phyloP scores from a whole-genome alignment of 1,284 basidiomycete genomes.

The Tremellales sp. region DNA sequence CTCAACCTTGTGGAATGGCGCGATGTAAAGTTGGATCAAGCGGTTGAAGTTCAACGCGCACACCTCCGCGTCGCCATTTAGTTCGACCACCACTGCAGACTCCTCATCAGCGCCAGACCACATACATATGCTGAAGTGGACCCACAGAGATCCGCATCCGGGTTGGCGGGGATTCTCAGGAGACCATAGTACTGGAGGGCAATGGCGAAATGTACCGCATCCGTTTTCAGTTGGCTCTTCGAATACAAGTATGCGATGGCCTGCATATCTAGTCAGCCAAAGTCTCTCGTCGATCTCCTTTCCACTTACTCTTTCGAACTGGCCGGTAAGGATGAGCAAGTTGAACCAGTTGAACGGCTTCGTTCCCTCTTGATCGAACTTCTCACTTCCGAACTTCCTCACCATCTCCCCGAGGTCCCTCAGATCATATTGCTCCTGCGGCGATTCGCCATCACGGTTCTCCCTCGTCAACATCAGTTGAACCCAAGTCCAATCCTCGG shows the following conservation, averaged over 20 bases:
- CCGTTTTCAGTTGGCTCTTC: constrained; percentile 79
- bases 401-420: constrained; percentile 75
- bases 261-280: constrained; percentile 47
- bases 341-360: constrained; percentile 73
- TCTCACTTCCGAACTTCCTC: constrained; percentile 80
- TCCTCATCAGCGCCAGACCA: constrained; percentile 8
- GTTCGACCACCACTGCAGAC: constrained; percentile 60
- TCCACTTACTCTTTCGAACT: constrained; percentile 78
- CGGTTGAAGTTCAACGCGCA: constrained; percentile 70
- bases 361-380: constrained; percentile 79
- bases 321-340: constrained; percentile 83
- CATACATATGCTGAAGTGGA: constrained; percentile 28
- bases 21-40: constrained; percentile 86
- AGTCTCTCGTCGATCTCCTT: background rate
- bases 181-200: constrained; percentile 91
- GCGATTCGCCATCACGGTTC: constrained; percentile 63
- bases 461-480: constrained; percentile 73
- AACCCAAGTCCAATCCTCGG: constrained; percentile 99
- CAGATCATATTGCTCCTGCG: constrained; percentile 61
- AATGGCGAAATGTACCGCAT: constrained; percentile 91
- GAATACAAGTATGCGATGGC: constrained; percentile 88
- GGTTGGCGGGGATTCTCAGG: constrained; percentile 78
- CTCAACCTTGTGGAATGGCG: constrained; percentile 85
- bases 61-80: constrained; percentile 47
- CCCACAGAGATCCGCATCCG: constrained; percentile 79